phyloP scores from a whole-genome alignment of 2,329 filamentous ascomycete species.

The Cladosporium sphaerospermum region DNA sequence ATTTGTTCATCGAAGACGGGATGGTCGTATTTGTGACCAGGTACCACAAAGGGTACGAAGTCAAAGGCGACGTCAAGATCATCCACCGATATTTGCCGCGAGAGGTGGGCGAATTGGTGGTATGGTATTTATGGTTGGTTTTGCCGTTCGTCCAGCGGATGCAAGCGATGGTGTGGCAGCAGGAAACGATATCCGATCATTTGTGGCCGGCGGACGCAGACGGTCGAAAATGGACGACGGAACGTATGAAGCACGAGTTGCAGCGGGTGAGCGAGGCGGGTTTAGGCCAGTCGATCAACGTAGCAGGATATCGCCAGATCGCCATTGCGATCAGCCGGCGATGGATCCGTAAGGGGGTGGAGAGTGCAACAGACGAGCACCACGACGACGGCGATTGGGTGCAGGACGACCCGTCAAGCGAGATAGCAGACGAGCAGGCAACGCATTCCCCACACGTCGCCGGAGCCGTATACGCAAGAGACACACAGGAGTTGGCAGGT shows the following conservation, averaged over 20 bases:
- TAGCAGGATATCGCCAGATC: not conserved
- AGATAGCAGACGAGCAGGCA: too few relatives aligned
- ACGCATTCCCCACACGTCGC: too few relatives aligned
- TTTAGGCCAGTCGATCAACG: too few relatives aligned
- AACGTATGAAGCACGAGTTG: not conserved
- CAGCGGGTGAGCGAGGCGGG: not conserved
- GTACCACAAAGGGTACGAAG: constrained; percentile 23
- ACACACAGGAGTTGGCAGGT: too few relatives aligned
- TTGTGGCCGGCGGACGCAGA: too few relatives aligned
- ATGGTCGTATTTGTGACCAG: constrained; percentile 19
- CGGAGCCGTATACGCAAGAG: too few relatives aligned
- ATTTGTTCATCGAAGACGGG: constrained; percentile 23
- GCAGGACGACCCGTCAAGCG: too few relatives aligned
- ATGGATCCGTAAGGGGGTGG: too few relatives aligned
- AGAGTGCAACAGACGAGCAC: too few relatives aligned
- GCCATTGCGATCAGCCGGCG: not conserved
- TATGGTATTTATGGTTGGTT: constrained; percentile 18
- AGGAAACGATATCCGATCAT: not conserved
- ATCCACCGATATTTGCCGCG: constrained; percentile 19
- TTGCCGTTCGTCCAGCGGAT: constrained; percentile 10
- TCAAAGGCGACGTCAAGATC: constrained; percentile 20
- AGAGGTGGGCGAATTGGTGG: constrained; percentile 21
- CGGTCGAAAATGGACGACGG: not conserved
- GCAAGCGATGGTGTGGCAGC: too few relatives aligned
- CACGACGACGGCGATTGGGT: too few relatives aligned